Percentiles rank a stretch among this genome's conserved stretches.
Evolutionary conservation across 768 basidiomycete species (phyloP).

Genomic region (Suillus plorans): DNA sequence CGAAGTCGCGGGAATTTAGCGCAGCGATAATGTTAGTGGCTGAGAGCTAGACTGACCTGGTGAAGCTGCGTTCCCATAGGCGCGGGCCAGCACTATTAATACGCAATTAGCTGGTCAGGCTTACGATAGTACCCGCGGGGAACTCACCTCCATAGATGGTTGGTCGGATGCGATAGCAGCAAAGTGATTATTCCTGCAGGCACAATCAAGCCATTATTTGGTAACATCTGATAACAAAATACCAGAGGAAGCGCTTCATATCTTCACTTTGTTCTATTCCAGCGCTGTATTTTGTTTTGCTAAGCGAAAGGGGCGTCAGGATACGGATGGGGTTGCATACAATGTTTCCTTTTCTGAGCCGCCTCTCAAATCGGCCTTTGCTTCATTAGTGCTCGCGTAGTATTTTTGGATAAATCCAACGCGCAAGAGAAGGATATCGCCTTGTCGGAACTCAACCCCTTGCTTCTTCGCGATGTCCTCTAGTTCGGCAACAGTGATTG

Average conservation of each 20-base stretch:
- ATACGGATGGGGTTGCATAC: constrained; percentile 34
- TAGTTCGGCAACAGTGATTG: constrained; percentile 53
- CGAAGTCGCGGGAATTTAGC: constrained; percentile 8
- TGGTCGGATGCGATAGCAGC: constrained; percentile 69
- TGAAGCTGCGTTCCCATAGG: constrained; percentile 50
- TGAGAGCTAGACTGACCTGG: constrained; percentile 48
- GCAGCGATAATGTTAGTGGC: neutral
- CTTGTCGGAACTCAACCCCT: constrained; percentile 56
- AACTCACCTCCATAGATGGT: constrained; percentile 57
- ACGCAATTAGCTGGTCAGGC: constrained; percentile 9
- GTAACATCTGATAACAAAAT: constrained; percentile 14
- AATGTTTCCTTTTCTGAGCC: constrained; percentile 45
- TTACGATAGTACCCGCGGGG: constrained; percentile 1
- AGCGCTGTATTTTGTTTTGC: constrained; percentile 39
- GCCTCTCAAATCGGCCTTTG: constrained; percentile 40
- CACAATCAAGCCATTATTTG: neutral
- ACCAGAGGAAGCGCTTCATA: constrained; percentile 77
- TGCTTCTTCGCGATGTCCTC: constrained; percentile 58
- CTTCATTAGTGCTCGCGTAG: constrained; percentile 39
- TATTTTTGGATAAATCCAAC: constrained; percentile 65
- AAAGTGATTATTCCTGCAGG: constrained; percentile 68
- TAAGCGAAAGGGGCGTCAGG: neutral
- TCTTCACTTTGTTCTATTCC: constrained; percentile 68
- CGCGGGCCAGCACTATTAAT: constrained; percentile 51
- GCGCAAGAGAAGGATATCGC: constrained; percentile 60